Evolutionary conservation across 371 early-diverging fungal species (phyloP).

Genomic region (Mortierella sp.): DNA sequence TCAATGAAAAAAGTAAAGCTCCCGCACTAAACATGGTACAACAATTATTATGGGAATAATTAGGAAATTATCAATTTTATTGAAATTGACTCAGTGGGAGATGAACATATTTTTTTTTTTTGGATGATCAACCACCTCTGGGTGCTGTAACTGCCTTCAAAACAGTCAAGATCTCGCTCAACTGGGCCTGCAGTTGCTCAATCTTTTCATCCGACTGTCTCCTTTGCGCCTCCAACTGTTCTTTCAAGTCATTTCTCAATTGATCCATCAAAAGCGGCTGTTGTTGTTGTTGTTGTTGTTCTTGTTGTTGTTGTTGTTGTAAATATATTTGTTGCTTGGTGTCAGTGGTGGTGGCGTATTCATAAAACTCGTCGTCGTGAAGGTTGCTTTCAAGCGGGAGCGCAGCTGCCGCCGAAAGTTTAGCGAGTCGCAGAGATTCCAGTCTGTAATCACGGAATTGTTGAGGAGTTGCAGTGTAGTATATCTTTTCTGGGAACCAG

Average conservation of each 20-base stretch:
- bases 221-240: background rate
- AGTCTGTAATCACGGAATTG: background rate
- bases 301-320: no score
- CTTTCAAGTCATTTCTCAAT: background rate
- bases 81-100: no score
- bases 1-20: no score
- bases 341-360: no score
- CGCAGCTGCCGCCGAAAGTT: background rate
- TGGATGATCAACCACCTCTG: no score
- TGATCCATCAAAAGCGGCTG: background rate
- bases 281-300: no score
- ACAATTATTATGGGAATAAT: no score
- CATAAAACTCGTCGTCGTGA: background rate
- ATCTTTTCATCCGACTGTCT: background rate
- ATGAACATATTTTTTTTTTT: no score
- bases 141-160: background rate
- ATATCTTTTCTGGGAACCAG: conserved; percentile 1
- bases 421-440: background rate
- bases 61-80: no score
- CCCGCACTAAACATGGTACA: no score
- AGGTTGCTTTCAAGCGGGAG: background rate
- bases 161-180: background rate
- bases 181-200: background rate
- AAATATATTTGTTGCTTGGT: no score
- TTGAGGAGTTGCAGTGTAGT: background rate